Base-by-base conservation (phyloP, 2,329 filamentous ascomycete species). In the Claviceps purpurea region DNA sequence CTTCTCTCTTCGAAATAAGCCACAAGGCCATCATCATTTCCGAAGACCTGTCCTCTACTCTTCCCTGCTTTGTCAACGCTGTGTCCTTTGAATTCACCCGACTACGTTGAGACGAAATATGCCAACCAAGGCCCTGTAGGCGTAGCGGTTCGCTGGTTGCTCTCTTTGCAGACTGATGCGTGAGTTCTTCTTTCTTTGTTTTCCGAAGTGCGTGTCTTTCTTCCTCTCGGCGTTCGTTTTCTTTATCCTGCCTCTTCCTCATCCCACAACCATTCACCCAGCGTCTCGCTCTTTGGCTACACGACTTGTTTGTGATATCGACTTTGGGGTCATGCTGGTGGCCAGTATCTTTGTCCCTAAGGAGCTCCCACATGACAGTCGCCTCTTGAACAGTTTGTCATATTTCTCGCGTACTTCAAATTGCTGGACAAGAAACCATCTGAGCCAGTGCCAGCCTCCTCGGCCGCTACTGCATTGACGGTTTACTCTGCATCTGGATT, bases 121-220 rank as follows among this genome's bases (percentile, higher is more conserved):
- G 39, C 46, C 45, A 38, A 42, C 50, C 51, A 53, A 55, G 59
- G 54, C 53, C 60, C 64, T 70, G 61, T 71, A 72, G 70, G 65
- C 56, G 63, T 71, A 71, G 60, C 58, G 53, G 52, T 65, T 65
- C 63, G 62, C 62, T 62, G 60, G 63, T 66, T 64, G 61, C 61
- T 63, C 52, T 59, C 54, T 50, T 54, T 57, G 58, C 55, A 57
- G 57, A 51, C 56, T 61, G 56, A 58, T 60, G 52, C 57, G 65
- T 67, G 60, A 65, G 63, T 64, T 50, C 52, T 52, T 59, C 54
- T 56, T 56, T 50, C 43, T 56, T 53, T 50, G 20, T 50, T 50
- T 50, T 39, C 4, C 18, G 22, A 24, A 18, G 10, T 10, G 22
- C 41, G 22, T 44, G 42, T 42, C 34, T 48, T 44, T 49, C 45